These are phyloP conservation scores for Rubia occidens DNA, from an alignment of 305 asterid species.

Conservation along the genomic window DNA sequence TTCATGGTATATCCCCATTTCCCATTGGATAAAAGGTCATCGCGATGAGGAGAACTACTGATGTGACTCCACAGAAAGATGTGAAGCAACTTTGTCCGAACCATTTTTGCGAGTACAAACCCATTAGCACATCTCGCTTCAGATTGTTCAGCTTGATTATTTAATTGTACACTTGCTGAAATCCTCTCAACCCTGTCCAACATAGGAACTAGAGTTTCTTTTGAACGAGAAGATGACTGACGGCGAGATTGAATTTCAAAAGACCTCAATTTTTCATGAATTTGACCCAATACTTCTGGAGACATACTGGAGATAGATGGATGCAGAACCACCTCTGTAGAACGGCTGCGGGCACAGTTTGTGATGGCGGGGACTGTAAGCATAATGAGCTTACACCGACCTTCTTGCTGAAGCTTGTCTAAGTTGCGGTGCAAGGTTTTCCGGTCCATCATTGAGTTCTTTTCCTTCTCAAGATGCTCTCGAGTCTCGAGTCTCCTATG, in stretches of 20 bases:
- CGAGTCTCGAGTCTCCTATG: slow-evolving; percentile 65
- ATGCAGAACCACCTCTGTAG: slow-evolving; percentile 68
- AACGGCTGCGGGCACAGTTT: slow-evolving; percentile 61
- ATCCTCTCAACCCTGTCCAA: slow-evolving; percentile 65
- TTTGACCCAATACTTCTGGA: slow-evolving; percentile 53
- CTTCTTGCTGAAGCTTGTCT: slow-evolving; percentile 80
- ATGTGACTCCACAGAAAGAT: slow-evolving; percentile 64
- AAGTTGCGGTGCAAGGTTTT: slow-evolving; percentile 69
- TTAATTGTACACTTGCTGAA: slow-evolving; percentile 31
- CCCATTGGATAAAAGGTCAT: slow-evolving; percentile 41
- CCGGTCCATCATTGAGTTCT: slow-evolving; percentile 53
- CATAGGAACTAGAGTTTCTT: slow-evolving; percentile 41
- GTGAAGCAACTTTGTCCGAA: slow-evolving; percentile 81
- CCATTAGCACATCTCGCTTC: slow-evolving; percentile 73
- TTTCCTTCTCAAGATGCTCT: slow-evolving; percentile 60
- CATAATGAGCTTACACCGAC: slow-evolving; percentile 62
- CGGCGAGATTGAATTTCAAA: slow-evolving; percentile 59
- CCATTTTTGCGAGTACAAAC: slow-evolving; percentile 73
- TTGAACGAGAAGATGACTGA: slow-evolving; percentile 38
- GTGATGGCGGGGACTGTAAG: slow-evolving; percentile 69
- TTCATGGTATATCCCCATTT: slow-evolving; percentile 38
- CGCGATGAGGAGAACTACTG: slow-evolving; percentile 45
- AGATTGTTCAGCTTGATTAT: slow-evolving; percentile 42
- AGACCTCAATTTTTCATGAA: slow-evolving; percentile 66
- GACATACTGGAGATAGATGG: slow-evolving; percentile 49